Conservation (phyloP, 2,329 filamentous ascomycete species). For the Aspergillus costaricaensis region DNA sequence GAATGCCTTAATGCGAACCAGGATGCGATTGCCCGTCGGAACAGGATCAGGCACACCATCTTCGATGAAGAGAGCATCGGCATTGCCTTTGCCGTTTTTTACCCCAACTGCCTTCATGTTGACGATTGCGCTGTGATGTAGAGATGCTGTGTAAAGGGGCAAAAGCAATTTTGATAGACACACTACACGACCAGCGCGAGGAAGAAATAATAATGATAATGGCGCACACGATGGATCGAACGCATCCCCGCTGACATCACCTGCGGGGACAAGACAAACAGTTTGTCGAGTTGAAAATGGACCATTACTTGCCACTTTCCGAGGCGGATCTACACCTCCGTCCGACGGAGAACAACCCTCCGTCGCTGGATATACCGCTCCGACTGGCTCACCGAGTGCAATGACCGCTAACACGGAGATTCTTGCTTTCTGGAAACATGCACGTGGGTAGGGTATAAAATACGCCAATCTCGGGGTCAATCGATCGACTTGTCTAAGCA, state of each 20-base stretch:
- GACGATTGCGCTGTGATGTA: not conserved
- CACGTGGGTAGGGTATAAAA: not conserved
- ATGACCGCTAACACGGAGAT: not conserved
- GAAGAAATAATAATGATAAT: not conserved
- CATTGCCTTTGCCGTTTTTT: not conserved
- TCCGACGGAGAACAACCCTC: not conserved
- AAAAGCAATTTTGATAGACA: no score
- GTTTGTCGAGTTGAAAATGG: not conserved
- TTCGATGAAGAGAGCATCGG: conserved; percentile 2
- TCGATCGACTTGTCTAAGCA: not conserved
- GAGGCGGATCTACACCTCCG: not conserved
- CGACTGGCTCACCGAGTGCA: not conserved
- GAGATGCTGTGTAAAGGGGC: not conserved
- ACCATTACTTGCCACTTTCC: not conserved
- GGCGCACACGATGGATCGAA: not conserved
- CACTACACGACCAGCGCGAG: not conserved
- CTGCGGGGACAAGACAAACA: not conserved
- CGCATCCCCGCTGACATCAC: not conserved
- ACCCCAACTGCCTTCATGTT: not conserved
- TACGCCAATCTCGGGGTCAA: not conserved
- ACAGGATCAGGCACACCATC: not conserved
- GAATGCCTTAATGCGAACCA: not conserved
- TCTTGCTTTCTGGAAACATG: not conserved
- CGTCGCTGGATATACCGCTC: not conserved
- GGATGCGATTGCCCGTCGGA: not conserved